Evolutionary conservation across 2,329 filamentous ascomycete genomes (phyloP), one percentile per base, ranked within the genome.

Genomic region (Fusarium sp.): DNA sequence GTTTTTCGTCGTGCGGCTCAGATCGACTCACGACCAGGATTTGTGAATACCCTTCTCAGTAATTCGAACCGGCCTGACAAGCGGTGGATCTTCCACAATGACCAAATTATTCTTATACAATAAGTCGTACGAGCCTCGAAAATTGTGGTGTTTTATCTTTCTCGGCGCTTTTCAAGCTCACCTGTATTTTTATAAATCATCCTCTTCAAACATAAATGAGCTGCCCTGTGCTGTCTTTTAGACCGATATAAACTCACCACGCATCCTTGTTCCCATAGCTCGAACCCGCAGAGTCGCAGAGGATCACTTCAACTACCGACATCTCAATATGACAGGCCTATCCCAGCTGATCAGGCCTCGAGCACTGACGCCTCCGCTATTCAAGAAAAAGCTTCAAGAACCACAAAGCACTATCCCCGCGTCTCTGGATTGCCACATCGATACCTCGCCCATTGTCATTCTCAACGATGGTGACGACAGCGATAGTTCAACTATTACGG

Each of bases 261-360:
- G 15, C 21, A 36, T 26, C 8, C 1, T 21, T 21, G 10, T 5
- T n/a, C 13, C 47, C 11, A 15, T 21, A 6, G 24, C 3, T 10
- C 33, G 3, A 11, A 19, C 45, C 14, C 33, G 11, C 17, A 51
- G 3, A 58, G 14, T 14, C 26, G 5, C 9, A 24, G 13, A 50
- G 7, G 9, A 21, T 22, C 6, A 33, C 4, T 28, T 15, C 21
- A 10, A 17, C n/a, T 19, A 11, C 24, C 4, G 4, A 15, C 17
- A 38, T 22, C 9, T 33, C 33, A 42, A 11, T 1, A 72, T 72
- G 64, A 57, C 52, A 11, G 42, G 50, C 7, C 19, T 72, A 9
- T 44, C 39, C 2, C 44, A 26, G 17, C 9, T 62, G 7, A 62
- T 65, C 42, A 72, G 19, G 5, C 62, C 71, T 14, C 50, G 51